A percentile compares a stretch with the other conserved stretches of the same genome.
These are phyloP conservation scores for Pseudogymnoascus sp. DNA, from an alignment of 2,329 filamentous ascomycete species.

Conservation along the genomic window DNA sequence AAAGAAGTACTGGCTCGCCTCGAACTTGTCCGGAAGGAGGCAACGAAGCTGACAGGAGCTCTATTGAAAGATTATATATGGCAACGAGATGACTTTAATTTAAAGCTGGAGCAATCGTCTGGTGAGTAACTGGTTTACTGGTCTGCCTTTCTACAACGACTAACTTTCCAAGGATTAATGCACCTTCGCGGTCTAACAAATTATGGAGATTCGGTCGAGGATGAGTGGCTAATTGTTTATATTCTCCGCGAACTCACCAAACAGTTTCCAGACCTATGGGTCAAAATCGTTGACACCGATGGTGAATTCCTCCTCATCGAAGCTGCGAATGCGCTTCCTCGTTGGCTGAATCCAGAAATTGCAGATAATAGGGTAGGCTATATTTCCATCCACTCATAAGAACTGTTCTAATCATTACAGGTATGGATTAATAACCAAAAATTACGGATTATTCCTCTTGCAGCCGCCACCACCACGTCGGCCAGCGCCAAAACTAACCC, in stretches of 20 bases:
- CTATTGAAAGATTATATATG: constrained; percentile 85
- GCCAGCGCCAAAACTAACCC: constrained; percentile 31
- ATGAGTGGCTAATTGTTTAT: constrained; percentile 96
- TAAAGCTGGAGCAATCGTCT: constrained; percentile 53
- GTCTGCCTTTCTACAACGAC: background rate
- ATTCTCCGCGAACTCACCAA: constrained; percentile 74
- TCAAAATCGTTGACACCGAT: constrained; percentile 76
- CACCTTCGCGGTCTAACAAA: constrained; percentile 72
- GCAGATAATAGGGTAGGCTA: constrained; percentile 63
- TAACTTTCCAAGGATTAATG: constrained; percentile 36
- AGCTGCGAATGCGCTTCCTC: constrained; percentile 78
- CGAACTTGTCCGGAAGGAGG: constrained; percentile 64
- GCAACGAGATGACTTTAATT: constrained; percentile 77
- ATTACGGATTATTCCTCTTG: constrained; percentile 63
- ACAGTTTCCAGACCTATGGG: constrained; percentile 67
- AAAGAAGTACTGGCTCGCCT: constrained; percentile 54
- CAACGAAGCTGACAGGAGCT: constrained; percentile 52
- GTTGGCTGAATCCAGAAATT: constrained; percentile 87
- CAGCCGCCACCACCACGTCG: constrained; percentile 30
- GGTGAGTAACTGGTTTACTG: constrained; percentile 38
- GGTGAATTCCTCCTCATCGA: constrained; percentile 95
- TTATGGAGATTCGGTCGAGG: constrained; percentile 90
- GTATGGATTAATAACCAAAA: constrained; percentile 81
- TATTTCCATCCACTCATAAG: background rate
- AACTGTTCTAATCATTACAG: constrained; percentile 28